A percentile compares a stretch with the other conserved stretches of the same genome.
phyloP scores from a whole-genome alignment of 1,139 yeast species.

The Suhomyces ambrosiae region DNA sequence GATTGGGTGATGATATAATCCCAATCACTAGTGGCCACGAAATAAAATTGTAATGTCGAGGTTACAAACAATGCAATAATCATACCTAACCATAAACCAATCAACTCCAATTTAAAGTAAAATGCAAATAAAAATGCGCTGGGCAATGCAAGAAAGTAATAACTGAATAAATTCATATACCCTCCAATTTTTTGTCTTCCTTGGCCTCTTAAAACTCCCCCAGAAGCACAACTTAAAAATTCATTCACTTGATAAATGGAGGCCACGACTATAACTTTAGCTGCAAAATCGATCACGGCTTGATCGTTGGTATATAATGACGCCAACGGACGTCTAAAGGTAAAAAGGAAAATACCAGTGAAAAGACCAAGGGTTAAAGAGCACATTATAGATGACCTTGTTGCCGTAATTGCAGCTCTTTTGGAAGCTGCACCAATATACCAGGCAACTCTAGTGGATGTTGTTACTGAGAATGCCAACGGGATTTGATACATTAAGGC shows the following conservation, averaged over 20 bases:
- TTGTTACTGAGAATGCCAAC: conserved; percentile 72
- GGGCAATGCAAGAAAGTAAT: conserved; percentile 62
- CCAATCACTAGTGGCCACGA: conserved; percentile 57
- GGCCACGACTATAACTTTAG: conserved; percentile 54
- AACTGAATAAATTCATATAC: conserved; percentile 54
- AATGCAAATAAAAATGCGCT: conserved; percentile 58
- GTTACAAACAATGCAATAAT: conserved; percentile 54
- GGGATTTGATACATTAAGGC: conserved; percentile 73
- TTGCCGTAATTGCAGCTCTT: conserved; percentile 46
- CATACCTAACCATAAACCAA: conserved; percentile 69
- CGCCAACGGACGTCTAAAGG: conserved; percentile 45
- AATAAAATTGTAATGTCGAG: conserved; percentile 47
- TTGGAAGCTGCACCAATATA: conserved; percentile 71
- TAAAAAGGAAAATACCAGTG: conserved; percentile 39
- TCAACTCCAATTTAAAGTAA: conserved; percentile 40
- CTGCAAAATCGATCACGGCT: conserved; percentile 52
- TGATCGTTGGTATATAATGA: conserved; percentile 52
- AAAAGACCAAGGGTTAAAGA: conserved; percentile 48
- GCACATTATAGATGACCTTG: conserved; percentile 42
- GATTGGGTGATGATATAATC: conserved; percentile 50
- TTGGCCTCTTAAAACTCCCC: conserved; percentile 66
- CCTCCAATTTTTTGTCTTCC: conserved; percentile 72
- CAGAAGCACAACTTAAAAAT: conserved; percentile 54
- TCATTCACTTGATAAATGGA: conserved; percentile 64
- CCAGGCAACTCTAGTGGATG: conserved; percentile 78